Percentiles rank a stretch among this genome's conserved stretches.
Conservation (phyloP, 306 rosid genomes). For the Rosa rugosa region DNA sequence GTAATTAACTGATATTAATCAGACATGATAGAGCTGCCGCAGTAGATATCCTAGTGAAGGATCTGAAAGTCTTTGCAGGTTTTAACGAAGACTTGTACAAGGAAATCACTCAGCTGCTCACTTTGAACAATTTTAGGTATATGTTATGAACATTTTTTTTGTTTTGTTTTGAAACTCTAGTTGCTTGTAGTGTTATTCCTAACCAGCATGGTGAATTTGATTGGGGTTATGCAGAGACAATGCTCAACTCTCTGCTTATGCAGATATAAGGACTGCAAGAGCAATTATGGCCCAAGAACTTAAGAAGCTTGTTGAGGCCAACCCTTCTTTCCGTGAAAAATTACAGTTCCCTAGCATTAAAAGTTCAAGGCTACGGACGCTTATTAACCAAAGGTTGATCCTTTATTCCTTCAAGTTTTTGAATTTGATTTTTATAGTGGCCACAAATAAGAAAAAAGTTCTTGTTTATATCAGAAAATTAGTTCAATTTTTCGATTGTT, state of each 20-base stretch:
- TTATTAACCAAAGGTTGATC: conserved; percentile 44
- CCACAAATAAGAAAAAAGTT: neutral
- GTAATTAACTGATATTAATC: conserved; percentile 16
- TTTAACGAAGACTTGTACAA: conserved; percentile 75
- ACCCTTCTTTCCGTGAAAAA: conserved; percentile 42
- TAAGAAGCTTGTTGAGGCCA: conserved; percentile 50
- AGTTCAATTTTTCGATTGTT: neutral
- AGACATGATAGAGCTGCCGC: conserved; percentile 79
- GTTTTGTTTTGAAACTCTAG: neutral
- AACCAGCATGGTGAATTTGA: neutral
- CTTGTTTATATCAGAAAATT: neutral
- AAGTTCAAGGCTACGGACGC: conserved; percentile 38
- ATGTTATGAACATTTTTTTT: neutral
- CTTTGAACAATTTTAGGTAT: conserved; percentile 79
- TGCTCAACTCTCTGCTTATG: conserved; percentile 30
- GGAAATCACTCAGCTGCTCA: conserved; percentile 88
- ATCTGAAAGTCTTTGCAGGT: conserved; percentile 68
- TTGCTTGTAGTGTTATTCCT: neutral
- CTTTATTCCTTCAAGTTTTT: neutral
- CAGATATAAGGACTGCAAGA: conserved; percentile 41
- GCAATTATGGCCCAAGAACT: conserved; percentile 32
- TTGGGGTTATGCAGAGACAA: conserved; percentile 38
- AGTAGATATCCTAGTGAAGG: conserved; percentile 80
- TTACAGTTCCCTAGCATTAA: conserved; percentile 32
- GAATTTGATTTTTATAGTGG: neutral